Base-by-base conservation (phyloP, 208 protist genomes). In the Acanthamoeba castellanii region DNA sequence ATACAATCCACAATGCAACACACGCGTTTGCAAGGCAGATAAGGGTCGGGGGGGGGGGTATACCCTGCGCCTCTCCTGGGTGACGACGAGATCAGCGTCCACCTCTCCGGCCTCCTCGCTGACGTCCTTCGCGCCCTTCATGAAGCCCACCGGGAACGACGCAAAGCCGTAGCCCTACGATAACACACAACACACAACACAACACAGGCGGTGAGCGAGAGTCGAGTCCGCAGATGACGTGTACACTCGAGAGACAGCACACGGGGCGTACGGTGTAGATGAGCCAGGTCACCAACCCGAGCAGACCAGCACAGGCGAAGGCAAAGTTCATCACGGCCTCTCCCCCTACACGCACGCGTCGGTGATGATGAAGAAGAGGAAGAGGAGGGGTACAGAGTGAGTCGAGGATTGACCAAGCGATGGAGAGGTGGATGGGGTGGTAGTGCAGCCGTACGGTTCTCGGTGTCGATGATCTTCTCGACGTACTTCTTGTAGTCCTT, bases 401-500 rank as follows among this genome's bases (percentile, higher is more conserved):
- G 9, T 8, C 34, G 30, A 76, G 37, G 37, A 42, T 42, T 42
- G 37, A 2, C 37, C 42, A 9, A 45, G 42, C 42, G 42, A 45
- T 45, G 42, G 5, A 45, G 42, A 45, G 42, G 42, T 9, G 42
- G 42, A 45, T 3, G 42, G 1, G 1, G 42, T 45, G 42, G 42
- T 0, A 3, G 42, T 45, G 42, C 42, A 22, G 57, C 14, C 74
- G 74, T 59, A 93, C 89, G 20, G 52, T 93, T 93, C 52, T 93
- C 66, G 27, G 89, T 93, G 37, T 93, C 89, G 45, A 93, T 72
- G 89, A 93, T 61, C 45, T 93, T 61, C 45, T 74, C 68, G 68
- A 93, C 68, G 47, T 81, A 93, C 68, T 93, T 78, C 89, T 93
- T 93, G 89, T 93, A 93, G 89, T 93, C 89, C 64, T 72, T 93